A percentile compares a stretch with the other conserved stretches of the same genome.
Conservation (phyloP, 805 yeast genomes). For the Pichia californica region DNA sequence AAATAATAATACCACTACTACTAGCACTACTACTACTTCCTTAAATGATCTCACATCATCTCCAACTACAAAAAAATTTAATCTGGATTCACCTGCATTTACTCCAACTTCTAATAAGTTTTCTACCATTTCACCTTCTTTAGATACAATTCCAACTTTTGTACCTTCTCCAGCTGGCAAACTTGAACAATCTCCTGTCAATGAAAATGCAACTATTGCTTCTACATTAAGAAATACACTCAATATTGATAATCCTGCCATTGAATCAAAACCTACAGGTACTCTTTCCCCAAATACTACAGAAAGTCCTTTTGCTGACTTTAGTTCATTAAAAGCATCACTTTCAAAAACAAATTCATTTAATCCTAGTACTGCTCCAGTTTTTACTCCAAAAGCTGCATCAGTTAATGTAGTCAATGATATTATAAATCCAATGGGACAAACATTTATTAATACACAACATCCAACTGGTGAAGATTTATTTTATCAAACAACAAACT, state of each 20-base stretch:
- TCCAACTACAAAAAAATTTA: conserved; percentile 36
- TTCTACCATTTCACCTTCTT: conserved; percentile 41
- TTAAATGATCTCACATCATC: conserved; percentile 7
- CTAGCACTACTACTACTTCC: neutral
- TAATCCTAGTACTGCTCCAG: conserved; percentile 28
- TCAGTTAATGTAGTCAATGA: conserved; percentile 34
- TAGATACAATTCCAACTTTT: conserved; percentile 42
- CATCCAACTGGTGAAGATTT: conserved; percentile 18
- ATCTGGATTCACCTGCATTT: conserved; percentile 49
- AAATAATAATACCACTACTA: neutral
- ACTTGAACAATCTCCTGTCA: neutral
- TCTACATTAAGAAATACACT: neutral
- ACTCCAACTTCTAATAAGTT: conserved; percentile 40
- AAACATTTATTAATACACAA: conserved; percentile 10
- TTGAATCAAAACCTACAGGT: neutral
- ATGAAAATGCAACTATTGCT: conserved; percentile 1
- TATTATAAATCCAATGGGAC: neutral
- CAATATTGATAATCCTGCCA: neutral
- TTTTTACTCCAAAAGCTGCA: conserved; percentile 27
- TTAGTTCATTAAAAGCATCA: conserved; percentile 1
- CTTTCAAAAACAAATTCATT: conserved; percentile 11
- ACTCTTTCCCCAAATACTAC: neutral
- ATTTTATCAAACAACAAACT: conserved; percentile 29
- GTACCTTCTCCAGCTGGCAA: conserved; percentile 34
- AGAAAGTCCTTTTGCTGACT: neutral